Base-by-base conservation (phyloP, 768 basidiomycete genomes). In the Russula ochroleuca region DNA sequence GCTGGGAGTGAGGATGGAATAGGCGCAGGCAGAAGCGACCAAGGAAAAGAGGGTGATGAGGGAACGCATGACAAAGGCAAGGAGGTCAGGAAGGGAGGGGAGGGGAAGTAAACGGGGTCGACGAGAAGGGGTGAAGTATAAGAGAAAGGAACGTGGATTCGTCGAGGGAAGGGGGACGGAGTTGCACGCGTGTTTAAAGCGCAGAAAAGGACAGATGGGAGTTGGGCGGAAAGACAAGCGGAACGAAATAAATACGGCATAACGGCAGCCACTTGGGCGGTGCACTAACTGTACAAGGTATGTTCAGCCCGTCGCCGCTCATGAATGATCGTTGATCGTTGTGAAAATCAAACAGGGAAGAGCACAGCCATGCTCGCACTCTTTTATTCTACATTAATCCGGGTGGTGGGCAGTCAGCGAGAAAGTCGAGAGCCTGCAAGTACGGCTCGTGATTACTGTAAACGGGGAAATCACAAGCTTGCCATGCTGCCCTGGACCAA, bases 21-120 rank as follows among this genome's bases (percentile, higher is more conserved):
- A 82, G 61, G 72, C 91, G 61, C 80, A 74, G 43, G 82, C 81
- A 25, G 85, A 80, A 63, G 85, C 79, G 63, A 78, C 78, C 67
- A 82, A 69, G 57, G 79, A 76, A 68, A 87, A 73, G 67, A 83
- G 47, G 65, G 76, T 67, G 59, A 72, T 63, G 62, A 76, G 64
- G 69, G 77, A 69, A 66, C 75, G 80, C 83, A 86, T 86, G 28
- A 31, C 7, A 14, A 14, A 21, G 5, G 37, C 38, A 21, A 47
- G 45, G 19, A 5, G 45, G 45, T 9, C n/a, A 14, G 0, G 31
- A 45, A 23, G 2, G 43, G 31, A 31, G 35, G 21, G 55, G 31
- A 38, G 6, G 9, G 40, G 1, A 5, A 3, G 17, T 55, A 17
- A 43, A 41, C 33, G 14, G n/a, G n/a, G 50, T 49, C 62, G 62